Conservation (phyloP, 2,329 filamentous ascomycete genomes). For the Metarhizium robertsii region DNA sequence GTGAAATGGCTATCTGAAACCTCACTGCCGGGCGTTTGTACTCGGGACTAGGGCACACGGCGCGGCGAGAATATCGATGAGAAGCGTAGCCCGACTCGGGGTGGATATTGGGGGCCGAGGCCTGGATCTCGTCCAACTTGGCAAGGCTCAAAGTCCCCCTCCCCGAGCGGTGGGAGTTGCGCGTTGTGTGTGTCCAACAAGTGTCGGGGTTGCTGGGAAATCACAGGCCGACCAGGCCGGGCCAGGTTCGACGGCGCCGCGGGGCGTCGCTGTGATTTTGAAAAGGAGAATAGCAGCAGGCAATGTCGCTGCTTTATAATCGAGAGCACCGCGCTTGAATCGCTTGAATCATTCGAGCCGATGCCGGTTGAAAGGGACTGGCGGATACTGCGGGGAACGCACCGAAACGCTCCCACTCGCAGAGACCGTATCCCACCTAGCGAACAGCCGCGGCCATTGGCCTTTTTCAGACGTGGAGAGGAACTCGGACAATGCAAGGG, state of each 20-base stretch:
- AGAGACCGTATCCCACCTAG: conserved; percentile 45
- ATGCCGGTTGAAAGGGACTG: conserved; percentile 12
- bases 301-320: background rate
- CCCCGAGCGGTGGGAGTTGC: conserved; percentile 3
- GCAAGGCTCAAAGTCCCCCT: conserved; percentile 1
- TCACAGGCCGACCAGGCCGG: conserved; percentile 2
- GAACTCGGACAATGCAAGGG: conserved; percentile 8
- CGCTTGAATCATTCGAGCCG: conserved; percentile 5
- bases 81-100: background rate
- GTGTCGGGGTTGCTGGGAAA: background rate
- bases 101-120: background rate
- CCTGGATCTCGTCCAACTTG: background rate
- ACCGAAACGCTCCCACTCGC: conserved; percentile 37
- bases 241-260: background rate
- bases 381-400: conserved; percentile 47
- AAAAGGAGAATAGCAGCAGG: background rate
- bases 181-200: background rate
- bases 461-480: conserved; percentile 18
- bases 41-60: background rate
- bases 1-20: background rate
- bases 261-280: background rate
- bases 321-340: background rate
- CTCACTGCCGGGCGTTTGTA: background rate
- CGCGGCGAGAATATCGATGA: background rate
- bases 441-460: conserved; percentile 50